Conservation (phyloP, 352 stramenopile genomes). For the Globisporangium rhizosaccharum region DNA sequence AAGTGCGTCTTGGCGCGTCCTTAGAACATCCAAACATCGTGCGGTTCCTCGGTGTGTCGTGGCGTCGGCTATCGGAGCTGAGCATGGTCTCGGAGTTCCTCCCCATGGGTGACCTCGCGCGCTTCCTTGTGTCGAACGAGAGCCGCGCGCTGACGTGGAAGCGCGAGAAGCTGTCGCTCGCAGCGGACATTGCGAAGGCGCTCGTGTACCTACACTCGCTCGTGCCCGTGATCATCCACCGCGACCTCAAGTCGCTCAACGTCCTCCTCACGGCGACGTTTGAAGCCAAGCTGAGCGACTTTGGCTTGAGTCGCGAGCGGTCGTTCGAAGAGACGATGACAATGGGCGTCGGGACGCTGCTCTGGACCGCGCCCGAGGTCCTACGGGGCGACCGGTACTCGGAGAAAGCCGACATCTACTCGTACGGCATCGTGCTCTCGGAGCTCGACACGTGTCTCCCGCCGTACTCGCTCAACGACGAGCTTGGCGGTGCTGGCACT, state of each 20-base stretch:
- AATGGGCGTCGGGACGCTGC: slow-evolving; percentile 46
- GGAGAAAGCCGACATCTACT: slow-evolving; percentile 60
- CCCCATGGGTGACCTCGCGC: slow-evolving; percentile 42
- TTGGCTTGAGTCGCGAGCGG: slow-evolving; percentile 45
- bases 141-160: slow-evolving; percentile 30
- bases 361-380: slow-evolving; percentile 61
- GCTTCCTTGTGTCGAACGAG: slow-evolving; percentile 37
- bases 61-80: slow-evolving; percentile 41
- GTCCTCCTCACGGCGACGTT: slow-evolving; percentile 38
- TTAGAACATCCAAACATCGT: slow-evolving; percentile 69
- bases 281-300: slow-evolving; percentile 56
- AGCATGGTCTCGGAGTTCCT: slow-evolving; percentile 66
- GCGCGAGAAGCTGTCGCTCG: slow-evolving; percentile 53
- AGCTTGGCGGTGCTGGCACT: slow-evolving; percentile 19
- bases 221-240: slow-evolving; percentile 52
- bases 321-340: slow-evolving; percentile 66
- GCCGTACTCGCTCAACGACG: slow-evolving; percentile 45
- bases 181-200: slow-evolving; percentile 48
- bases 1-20: slow-evolving; percentile 40
- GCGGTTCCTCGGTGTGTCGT: slow-evolving; percentile 55
- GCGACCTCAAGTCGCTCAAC: slow-evolving; percentile 67
- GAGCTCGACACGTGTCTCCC: slow-evolving; percentile 56
- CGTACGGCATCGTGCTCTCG: slow-evolving; percentile 54
- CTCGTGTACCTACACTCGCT: slow-evolving; percentile 61
- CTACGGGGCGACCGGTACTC: slow-evolving; percentile 46